phyloP scores from a whole-genome alignment of 768 basidiomycete genomes.

The Leucosporidium creatinivorum region DNA sequence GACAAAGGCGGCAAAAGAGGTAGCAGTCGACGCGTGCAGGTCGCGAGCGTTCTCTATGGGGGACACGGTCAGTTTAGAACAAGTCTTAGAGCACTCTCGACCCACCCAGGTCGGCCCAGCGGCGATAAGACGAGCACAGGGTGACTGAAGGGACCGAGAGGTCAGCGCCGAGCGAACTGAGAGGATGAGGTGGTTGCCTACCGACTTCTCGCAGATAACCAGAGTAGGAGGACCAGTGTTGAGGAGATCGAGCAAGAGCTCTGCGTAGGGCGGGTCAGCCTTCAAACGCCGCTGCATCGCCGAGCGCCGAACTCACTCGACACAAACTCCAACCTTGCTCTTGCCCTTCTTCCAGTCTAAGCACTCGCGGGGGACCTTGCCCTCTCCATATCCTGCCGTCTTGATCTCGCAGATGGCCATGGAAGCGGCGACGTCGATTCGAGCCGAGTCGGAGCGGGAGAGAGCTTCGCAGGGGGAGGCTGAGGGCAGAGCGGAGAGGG shows the following conservation, averaged over 20 bases:
- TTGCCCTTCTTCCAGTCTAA: not conserved
- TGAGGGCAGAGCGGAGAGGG: not conserved
- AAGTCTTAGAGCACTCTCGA: not conserved
- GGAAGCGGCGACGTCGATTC: slow-evolving; percentile 8
- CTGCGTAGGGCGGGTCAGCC: not conserved
- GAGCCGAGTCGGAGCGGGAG: slow-evolving; percentile 10
- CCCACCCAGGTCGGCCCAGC: slow-evolving; percentile 17
- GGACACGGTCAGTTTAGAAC: not conserved
- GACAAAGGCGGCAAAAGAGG: slow-evolving; percentile 1
- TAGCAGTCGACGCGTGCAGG: slow-evolving; percentile 5
- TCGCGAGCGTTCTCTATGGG: slow-evolving; percentile 15
- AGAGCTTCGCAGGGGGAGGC: slow-evolving; percentile 14
- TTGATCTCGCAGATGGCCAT: slow-evolving; percentile 19
- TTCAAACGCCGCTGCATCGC: not conserved
- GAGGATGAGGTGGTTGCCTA: not conserved
- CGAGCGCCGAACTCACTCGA: slow-evolving; percentile 10
- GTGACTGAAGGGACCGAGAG: not conserved
- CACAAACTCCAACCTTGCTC: not conserved
- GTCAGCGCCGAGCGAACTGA: not conserved
- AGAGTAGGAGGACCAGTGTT: slow-evolving; percentile 14
- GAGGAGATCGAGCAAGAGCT: slow-evolving; percentile 11
- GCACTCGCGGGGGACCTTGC: slow-evolving; percentile 3
- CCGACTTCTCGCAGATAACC: slow-evolving; percentile 18
- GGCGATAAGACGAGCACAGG: slow-evolving; percentile 7
- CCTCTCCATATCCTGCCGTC: not conserved